Conservation (phyloP, 2,329 filamentous ascomycete species). For the Neoascochyta sp. region DNA sequence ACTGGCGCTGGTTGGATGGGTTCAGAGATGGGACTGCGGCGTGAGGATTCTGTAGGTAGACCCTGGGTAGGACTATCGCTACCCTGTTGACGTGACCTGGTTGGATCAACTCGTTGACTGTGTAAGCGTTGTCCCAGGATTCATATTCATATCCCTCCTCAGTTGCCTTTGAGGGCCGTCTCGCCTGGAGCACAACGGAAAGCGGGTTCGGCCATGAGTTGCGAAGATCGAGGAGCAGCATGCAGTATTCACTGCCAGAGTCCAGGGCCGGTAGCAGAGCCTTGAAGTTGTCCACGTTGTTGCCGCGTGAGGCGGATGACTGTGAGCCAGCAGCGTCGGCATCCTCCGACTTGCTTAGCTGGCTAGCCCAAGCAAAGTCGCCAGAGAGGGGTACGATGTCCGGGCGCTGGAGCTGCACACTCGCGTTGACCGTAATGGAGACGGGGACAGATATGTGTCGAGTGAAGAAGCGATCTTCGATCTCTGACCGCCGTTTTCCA, state of each 20-base stretch:
- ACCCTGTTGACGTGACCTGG: slow-evolving; percentile 66
- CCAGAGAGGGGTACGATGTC: slow-evolving; percentile 73
- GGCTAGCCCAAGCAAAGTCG: slow-evolving; percentile 61
- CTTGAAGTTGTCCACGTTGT: slow-evolving; percentile 43
- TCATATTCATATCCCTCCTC: slow-evolving; percentile 5
- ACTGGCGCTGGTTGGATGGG: slow-evolving; percentile 80
- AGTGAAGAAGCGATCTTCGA: slow-evolving; percentile 74
- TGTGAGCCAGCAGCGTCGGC: neutral
- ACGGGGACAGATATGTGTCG: slow-evolving; percentile 76
- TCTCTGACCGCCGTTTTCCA: slow-evolving; percentile 64
- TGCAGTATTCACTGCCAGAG: slow-evolving; percentile 62
- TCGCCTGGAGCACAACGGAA: slow-evolving; percentile 57
- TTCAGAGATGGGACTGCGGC: slow-evolving; percentile 76
- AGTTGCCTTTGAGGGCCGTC: slow-evolving; percentile 15
- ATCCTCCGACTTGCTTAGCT: neutral
- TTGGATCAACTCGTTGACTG: slow-evolving; percentile 48
- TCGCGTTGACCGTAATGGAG: slow-evolving; percentile 87
- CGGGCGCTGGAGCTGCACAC: slow-evolving; percentile 74
- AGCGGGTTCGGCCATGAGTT: slow-evolving; percentile 87
- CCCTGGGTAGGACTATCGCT: slow-evolving; percentile 69
- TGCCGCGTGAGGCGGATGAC: slow-evolving; percentile 7
- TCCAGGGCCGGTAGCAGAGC: slow-evolving; percentile 41
- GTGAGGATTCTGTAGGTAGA: slow-evolving; percentile 73
- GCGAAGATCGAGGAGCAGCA: slow-evolving; percentile 77
- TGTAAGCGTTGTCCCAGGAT: slow-evolving; percentile 19